phyloP scores from a whole-genome alignment of 352 stramenopile genomes.

The Pythium coloratum region DNA sequence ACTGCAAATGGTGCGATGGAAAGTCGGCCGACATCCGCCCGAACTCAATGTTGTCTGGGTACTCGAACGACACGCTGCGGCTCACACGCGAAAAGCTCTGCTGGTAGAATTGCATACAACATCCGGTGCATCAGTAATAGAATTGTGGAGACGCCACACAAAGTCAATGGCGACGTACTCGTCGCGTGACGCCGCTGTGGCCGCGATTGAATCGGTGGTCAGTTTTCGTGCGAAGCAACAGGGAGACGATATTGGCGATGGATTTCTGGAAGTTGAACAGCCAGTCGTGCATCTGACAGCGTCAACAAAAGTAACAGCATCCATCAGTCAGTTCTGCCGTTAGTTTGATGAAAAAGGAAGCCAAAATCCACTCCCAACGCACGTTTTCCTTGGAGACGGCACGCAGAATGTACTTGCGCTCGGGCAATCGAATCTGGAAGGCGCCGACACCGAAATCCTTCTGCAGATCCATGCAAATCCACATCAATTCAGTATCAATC shows the following conservation, averaged over 20 bases:
- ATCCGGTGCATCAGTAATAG: too few relatives aligned
- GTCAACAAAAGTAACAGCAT: not conserved
- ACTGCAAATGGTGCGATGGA: constrained; percentile 47
- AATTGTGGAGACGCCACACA: not conserved
- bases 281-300: constrained; percentile 82
- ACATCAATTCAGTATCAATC: not conserved
- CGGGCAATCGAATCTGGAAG: constrained; percentile 83
- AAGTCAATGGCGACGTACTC: constrained; percentile 41
- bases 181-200: constrained; percentile 54
- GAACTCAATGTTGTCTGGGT: constrained; percentile 60
- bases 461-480: constrained; percentile 29
- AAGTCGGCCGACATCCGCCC: constrained; percentile 45
- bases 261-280: constrained; percentile 90
- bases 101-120: constrained; percentile 1
- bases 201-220: constrained; percentile 52
- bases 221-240: constrained; percentile 63
- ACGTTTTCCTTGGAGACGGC: constrained; percentile 83
- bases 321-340: not conserved
- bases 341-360: not conserved
- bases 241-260: constrained; percentile 84
- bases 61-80: constrained; percentile 77
- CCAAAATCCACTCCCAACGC: constrained; percentile 11
- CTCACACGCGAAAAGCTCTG: constrained; percentile 71
- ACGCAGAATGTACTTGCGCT: constrained; percentile 74
- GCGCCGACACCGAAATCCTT: constrained; percentile 82